Percentiles rank a stretch among this genome's conserved stretches.
Evolutionary conservation across 2,329 filamentous ascomycete species (phyloP).

Genomic region (Arthrobotrys megalospora): DNA sequence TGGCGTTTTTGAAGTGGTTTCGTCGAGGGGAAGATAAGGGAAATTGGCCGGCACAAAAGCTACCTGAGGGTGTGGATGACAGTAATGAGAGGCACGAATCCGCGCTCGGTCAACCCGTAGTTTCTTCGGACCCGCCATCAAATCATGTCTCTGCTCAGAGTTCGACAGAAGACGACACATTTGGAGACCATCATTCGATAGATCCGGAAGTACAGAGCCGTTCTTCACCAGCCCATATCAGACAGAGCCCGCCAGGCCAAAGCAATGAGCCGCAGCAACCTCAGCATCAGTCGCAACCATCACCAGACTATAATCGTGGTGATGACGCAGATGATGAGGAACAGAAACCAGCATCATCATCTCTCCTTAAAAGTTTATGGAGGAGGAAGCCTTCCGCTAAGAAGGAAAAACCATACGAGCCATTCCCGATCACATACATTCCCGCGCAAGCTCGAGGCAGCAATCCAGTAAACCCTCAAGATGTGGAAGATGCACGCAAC

Average conservation of each 20-base stretch:
- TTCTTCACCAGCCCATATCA: slow-evolving; percentile 14
- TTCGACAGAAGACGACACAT: slow-evolving; percentile 33
- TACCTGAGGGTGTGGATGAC: slow-evolving; percentile 29
- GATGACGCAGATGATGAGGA: slow-evolving; percentile 8
- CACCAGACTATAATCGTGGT: background rate
- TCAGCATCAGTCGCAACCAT: background rate
- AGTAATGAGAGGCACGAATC: slow-evolving; percentile 21
- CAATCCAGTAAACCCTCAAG: slow-evolving; percentile 48
- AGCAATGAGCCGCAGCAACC: background rate
- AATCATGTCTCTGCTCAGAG: slow-evolving; percentile 36
- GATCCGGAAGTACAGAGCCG: slow-evolving; percentile 31
- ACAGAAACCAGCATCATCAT: slow-evolving; percentile 14
- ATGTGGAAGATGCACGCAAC: slow-evolving; percentile 50
- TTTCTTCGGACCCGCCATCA: slow-evolving; percentile 16
- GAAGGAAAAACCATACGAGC: slow-evolving; percentile 20
- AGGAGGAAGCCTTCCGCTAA: slow-evolving; percentile 35
- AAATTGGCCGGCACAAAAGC: slow-evolving; percentile 2
- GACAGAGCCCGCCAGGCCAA: background rate
- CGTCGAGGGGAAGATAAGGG: slow-evolving; percentile 24
- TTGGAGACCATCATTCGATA: slow-evolving; percentile 50
- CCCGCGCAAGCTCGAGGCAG: slow-evolving; percentile 50
- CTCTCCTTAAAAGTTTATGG: slow-evolving; percentile 43
- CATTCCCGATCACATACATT: slow-evolving; percentile 57
- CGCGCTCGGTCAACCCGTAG: slow-evolving; percentile 35
- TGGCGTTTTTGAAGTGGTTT: slow-evolving; percentile 44